Evolutionary conservation across 768 basidiomycete genomes (phyloP).

Genomic region (Leccinum uliginosum): DNA sequence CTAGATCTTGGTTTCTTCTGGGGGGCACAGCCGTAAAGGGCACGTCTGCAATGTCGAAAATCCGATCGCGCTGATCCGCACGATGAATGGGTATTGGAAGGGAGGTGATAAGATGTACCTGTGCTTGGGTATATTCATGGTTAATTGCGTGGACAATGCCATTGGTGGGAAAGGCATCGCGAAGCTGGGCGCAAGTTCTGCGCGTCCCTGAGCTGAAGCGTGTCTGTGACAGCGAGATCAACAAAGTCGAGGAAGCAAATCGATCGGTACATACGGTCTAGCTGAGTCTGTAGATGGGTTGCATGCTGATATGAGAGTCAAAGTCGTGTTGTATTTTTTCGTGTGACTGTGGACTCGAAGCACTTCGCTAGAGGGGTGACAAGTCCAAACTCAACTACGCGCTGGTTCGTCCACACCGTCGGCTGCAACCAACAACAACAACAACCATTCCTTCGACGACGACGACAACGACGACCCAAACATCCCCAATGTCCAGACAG

Average conservation of each 20-base stretch:
- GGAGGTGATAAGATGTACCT: conserved; percentile 17
- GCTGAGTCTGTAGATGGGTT: conserved; percentile 33
- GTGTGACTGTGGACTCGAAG: conserved; percentile 1
- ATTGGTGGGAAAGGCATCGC: conserved; percentile 41
- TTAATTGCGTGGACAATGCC: conserved; percentile 41
- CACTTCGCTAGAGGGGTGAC: background rate
- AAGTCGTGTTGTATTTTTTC: conserved; percentile 4
- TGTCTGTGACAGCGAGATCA: conserved; percentile 42
- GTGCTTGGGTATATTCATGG: conserved; percentile 36
- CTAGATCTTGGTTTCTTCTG: conserved; percentile 39
- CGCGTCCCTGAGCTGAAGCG: conserved; percentile 39
- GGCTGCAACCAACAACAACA: conserved; percentile 16
- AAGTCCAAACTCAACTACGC: conserved; percentile 17
- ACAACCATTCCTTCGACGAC: background rate
- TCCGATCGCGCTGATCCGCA: conserved; percentile 36
- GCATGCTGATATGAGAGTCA: conserved; percentile 20
- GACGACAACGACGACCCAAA: conserved; percentile 4
- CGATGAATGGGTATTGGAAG: conserved; percentile 10
- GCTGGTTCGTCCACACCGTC: conserved; percentile 10
- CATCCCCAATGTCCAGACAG: conserved; percentile 42
- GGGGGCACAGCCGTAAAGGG: conserved; percentile 38
- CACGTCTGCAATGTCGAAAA: conserved; percentile 46
- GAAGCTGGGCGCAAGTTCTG: conserved; percentile 38
- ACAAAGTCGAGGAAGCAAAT: conserved; percentile 42
- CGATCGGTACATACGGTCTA: conserved; percentile 31